Evolutionary conservation across 345 rosid species (phyloP), one percentile per base, ranked within the genome.

Genomic region (Turnera subulata): DNA sequence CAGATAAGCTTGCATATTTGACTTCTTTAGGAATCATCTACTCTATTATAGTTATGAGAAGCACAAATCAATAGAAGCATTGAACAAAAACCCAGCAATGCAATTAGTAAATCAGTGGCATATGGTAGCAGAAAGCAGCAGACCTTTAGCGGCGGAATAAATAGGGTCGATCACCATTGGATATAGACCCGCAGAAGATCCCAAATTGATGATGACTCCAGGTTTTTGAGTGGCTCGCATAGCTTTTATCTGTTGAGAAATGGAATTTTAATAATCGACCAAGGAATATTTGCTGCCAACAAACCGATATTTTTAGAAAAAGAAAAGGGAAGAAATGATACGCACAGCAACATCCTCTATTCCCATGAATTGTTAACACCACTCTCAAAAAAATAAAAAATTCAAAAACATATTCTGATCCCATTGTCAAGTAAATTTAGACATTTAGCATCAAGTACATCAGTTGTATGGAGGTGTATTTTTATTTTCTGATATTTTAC

Each of bases 171-270:
- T 0, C 51, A 59, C 14, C 83, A 70, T 48, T 21, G 98, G 98
- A 77, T 92, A 88, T 58, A 92, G 92, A 53, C 95, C 96, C 6
- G 91, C 61, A 69, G 96, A 71, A 49, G 98, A 92, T 13, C 96
- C 96, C 78, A 92, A 13, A 70, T 92, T 92, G 63, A 92, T 78
- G 68, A 92, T 92, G 42, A 82, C 96, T 53, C 99, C 99, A 26
- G 99, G 89, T 73, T 71, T 92, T 67, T 79, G 65, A 54, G 71
- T 62, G 18, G 82, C 81, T 81, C 73, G 78, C 97, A 92, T 86
- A 51, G 75, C 66, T 56, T 75, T 81, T 62, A 89, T 77, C 99
- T 92, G 83, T 71, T 63, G 22, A 70, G 57, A 68, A 8, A 55
- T 15, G n/a, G n/a, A n/a, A n/a, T n/a, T n/a, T n/a, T n/a, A n/a